These are phyloP conservation scores for Saxophila tyrrhenica DNA, from an alignment of 495 filamentous ascomycete genomes.

Conservation along the genomic window DNA sequence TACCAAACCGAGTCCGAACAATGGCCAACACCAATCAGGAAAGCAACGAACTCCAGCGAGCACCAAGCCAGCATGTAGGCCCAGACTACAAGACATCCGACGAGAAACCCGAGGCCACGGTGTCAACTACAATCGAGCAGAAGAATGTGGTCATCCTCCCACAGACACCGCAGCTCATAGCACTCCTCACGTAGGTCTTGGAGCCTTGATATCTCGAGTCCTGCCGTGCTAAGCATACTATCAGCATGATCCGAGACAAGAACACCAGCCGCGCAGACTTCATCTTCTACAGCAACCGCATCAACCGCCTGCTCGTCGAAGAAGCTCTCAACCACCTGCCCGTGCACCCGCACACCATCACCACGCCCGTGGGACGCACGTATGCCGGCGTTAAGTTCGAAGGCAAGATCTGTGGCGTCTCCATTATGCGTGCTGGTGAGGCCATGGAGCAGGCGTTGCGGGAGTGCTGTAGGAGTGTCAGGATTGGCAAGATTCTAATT, in stretches of 20 bases:
- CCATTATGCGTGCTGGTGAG: slow-evolving; percentile 95
- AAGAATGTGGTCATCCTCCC: slow-evolving; percentile 82
- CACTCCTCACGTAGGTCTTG: slow-evolving; percentile 77
- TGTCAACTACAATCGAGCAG: slow-evolving; percentile 70
- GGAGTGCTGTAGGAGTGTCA: slow-evolving; percentile 90
- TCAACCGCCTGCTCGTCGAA: slow-evolving; percentile 95
- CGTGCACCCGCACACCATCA: slow-evolving; percentile 74
- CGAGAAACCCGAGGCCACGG: slow-evolving; percentile 78
- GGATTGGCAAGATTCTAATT: slow-evolving; percentile 97
- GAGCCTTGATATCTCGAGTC: neutral
- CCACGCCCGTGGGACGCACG: slow-evolving; percentile 77
- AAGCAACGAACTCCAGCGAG: slow-evolving; percentile 19
- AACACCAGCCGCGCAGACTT: slow-evolving; percentile 85
- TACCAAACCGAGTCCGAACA: too few relatives aligned
- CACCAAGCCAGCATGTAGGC: slow-evolving; percentile 62
- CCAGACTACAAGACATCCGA: slow-evolving; percentile 64
- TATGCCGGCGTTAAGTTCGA: slow-evolving; percentile 91
- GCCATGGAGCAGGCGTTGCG: slow-evolving; percentile 96
- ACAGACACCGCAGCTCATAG: slow-evolving; percentile 94
- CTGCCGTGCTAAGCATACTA: too few relatives aligned
- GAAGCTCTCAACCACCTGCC: slow-evolving; percentile 96
- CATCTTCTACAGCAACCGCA: slow-evolving; percentile 98
- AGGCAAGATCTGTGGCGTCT: slow-evolving; percentile 96
- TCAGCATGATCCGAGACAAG: slow-evolving; percentile 90
- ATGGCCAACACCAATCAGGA: neutral